Conservation (phyloP, 108 stramenopile species). For the Nitzschia putrida region DNA sequence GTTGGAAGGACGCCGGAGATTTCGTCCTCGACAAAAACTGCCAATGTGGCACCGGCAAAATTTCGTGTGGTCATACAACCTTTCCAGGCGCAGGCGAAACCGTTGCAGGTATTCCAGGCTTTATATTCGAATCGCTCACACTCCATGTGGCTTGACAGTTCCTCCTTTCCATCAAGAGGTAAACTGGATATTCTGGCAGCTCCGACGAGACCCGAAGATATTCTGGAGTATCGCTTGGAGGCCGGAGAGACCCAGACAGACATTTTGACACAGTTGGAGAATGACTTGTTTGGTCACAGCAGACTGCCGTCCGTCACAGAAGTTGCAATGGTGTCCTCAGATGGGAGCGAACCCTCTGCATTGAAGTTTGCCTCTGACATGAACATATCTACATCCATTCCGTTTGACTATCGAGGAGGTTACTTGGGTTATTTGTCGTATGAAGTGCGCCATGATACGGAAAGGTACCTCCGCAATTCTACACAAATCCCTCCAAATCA, state of each 20-base stretch:
- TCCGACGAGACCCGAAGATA: conserved; percentile 12
- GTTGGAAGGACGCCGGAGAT: not conserved
- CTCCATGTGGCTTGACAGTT: conserved; percentile 75
- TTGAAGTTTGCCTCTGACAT: no score
- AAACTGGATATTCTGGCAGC: conserved; percentile 37
- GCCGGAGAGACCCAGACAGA: not conserved
- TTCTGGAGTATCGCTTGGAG: conserved; percentile 24
- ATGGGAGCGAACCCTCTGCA: not conserved
- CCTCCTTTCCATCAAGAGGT: conserved; percentile 30
- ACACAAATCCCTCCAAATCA: not conserved
- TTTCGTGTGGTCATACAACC: conserved; percentile 28
- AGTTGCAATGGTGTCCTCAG: not conserved
- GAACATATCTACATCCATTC: conserved; percentile 13
- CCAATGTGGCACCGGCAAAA: not conserved
- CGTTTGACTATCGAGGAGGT: conserved; percentile 81
- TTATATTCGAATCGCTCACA: conserved; percentile 33
- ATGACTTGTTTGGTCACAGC: conserved; percentile 15
- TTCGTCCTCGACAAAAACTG: not conserved
- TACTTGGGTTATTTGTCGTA: conserved; percentile 83
- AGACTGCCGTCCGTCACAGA: not conserved
- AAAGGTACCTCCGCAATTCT: not conserved
- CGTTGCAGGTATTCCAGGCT: conserved; percentile 29
- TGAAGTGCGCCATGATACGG: conserved; percentile 78
- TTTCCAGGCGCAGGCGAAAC: conserved; percentile 1
- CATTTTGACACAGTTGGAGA: conserved; percentile 36